These are phyloP conservation scores for Tolypocladium sp. DNA, from an alignment of 2,329 filamentous ascomycete genomes.

Conservation along the genomic window DNA sequence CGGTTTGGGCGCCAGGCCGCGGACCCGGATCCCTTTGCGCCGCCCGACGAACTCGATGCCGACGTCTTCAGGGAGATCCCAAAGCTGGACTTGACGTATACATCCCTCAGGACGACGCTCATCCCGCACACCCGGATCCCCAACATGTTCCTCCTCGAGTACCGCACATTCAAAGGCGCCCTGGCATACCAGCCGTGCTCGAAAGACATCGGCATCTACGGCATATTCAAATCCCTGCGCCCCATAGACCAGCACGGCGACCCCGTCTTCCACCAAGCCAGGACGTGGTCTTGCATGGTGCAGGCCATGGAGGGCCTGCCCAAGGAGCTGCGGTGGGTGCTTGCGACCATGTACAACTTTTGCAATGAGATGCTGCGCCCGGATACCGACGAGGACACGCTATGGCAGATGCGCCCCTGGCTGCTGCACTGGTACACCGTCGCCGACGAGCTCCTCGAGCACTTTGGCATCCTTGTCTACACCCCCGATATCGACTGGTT, in stretches of 20 bases:
- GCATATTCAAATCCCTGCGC: constrained; percentile 12
- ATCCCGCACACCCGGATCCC: constrained; percentile 12
- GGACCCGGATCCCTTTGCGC: neutral
- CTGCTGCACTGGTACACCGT: constrained; percentile 17
- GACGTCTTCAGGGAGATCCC: constrained; percentile 10
- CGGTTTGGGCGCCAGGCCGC: neutral
- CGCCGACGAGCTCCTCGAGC: constrained; percentile 13
- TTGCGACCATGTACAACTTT: constrained; percentile 21
- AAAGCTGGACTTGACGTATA: constrained; percentile 14
- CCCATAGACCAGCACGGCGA: constrained; percentile 13
- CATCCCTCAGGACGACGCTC: constrained; percentile 7
- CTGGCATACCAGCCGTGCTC: constrained; percentile 21
- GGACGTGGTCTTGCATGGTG: constrained; percentile 20
- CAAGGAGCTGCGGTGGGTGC: constrained; percentile 20
- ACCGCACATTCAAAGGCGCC: constrained; percentile 14
- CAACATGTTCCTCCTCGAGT: constrained; percentile 14
- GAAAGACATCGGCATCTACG: constrained; percentile 7
- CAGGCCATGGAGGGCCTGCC: constrained; percentile 14
- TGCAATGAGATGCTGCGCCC: constrained; percentile 15
- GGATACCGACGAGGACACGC: constrained; percentile 4
- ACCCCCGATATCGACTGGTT: constrained; percentile 18
- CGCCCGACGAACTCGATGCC: neutral
- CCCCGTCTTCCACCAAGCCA: constrained; percentile 15
- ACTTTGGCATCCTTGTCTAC: constrained; percentile 5
- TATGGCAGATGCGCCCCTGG: constrained; percentile 18